Conservation (phyloP, 2,329 filamentous ascomycete genomes). For the Claviceps sp. region DNA sequence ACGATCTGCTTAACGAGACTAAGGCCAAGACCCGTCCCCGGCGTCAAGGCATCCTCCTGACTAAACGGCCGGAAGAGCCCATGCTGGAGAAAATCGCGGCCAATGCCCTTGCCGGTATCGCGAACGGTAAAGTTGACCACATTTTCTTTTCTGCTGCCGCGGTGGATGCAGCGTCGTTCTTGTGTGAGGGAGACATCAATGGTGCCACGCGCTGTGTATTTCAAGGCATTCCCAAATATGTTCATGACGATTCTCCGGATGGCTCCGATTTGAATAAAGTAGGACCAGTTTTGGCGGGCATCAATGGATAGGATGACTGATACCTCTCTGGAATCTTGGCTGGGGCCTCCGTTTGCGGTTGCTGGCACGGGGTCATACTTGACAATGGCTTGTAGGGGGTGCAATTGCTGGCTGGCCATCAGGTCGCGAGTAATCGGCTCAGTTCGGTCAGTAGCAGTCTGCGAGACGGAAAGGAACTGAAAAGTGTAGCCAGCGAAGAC, state of each 20-base stretch:
- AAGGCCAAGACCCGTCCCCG: slow-evolving; percentile 51
- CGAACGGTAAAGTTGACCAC: slow-evolving; percentile 32
- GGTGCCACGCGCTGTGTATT: slow-evolving; percentile 34
- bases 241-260: slow-evolving; percentile 46
- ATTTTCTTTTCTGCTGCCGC: slow-evolving; percentile 2
- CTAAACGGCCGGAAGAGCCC: slow-evolving; percentile 47
- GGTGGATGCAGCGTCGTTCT: not conserved
- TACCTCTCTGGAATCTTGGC: slow-evolving; percentile 11
- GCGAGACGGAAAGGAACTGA: slow-evolving; percentile 13
- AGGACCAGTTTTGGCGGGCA: slow-evolving; percentile 33
- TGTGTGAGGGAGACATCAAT: slow-evolving; percentile 18
- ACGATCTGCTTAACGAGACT: slow-evolving; percentile 51
- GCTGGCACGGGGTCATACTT: slow-evolving; percentile 7
- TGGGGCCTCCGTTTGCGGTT: not conserved
- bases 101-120: slow-evolving; percentile 55
- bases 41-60: slow-evolving; percentile 47
- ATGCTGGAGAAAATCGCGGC: slow-evolving; percentile 44
- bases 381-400: slow-evolving; percentile 29
- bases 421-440: slow-evolving; percentile 5
- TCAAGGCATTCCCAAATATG: slow-evolving; percentile 47
- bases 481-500: slow-evolving; percentile 32
- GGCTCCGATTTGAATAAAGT: slow-evolving; percentile 39
- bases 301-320: slow-evolving; percentile 24
- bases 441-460: slow-evolving; percentile 6
- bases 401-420: slow-evolving; percentile 10